Conservation (phyloP, 139 green algal species). For the Chloropicon primus region DNA sequence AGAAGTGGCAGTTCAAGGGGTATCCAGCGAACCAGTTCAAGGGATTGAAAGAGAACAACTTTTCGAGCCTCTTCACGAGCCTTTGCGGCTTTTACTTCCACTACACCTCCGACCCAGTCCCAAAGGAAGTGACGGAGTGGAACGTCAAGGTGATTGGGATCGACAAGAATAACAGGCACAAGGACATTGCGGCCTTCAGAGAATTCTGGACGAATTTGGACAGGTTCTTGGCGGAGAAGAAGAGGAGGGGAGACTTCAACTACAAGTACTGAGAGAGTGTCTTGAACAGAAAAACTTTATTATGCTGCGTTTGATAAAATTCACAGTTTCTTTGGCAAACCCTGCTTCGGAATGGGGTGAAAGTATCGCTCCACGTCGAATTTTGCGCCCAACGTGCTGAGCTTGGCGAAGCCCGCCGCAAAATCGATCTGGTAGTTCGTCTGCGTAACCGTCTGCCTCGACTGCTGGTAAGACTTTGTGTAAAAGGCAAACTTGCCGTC, state of each 20-base stretch:
- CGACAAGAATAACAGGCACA: conserved; percentile 6
- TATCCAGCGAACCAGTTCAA: neutral
- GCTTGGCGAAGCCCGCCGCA: neutral
- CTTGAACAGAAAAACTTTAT: too few relatives aligned
- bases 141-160: conserved; percentile 1
- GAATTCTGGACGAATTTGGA: conserved; percentile 7
- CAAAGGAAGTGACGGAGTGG: neutral
- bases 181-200: neutral
- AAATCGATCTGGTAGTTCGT: neutral
- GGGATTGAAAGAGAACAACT: neutral
- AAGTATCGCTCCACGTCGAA: neutral
- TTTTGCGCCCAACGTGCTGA: neutral
- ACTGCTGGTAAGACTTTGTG: neutral
- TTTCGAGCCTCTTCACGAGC: neutral
- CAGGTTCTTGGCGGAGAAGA: neutral
- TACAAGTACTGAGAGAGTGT: neutral
- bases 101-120: neutral
- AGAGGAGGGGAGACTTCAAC: neutral
- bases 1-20: neutral
- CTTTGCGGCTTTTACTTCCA: neutral
- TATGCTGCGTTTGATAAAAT: too few relatives aligned
- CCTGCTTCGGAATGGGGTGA: neutral
- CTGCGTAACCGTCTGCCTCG: neutral
- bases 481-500: neutral
- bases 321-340: neutral